These are phyloP conservation scores for Strobilomyces confusus DNA, from an alignment of 768 basidiomycete species.

Conservation along the genomic window DNA sequence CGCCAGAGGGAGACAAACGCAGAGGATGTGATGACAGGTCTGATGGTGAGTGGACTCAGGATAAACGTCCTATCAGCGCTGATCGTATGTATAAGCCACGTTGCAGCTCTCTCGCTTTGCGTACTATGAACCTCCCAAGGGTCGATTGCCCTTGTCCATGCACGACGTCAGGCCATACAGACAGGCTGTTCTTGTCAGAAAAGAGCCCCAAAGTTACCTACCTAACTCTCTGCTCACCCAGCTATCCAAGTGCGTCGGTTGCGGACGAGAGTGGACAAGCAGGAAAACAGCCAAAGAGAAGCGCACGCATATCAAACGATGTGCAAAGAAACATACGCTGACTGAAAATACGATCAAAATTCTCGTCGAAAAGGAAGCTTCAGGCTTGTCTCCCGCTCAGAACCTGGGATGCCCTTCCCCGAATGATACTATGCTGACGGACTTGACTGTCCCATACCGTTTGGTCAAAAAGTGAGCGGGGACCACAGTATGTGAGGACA, in stretches of 20 bases:
- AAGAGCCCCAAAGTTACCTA: constrained; percentile 31
- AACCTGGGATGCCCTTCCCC: background rate
- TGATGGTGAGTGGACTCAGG: constrained; percentile 3
- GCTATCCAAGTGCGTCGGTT: constrained; percentile 59
- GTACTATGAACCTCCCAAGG: too few relatives aligned
- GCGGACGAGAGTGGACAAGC: constrained; percentile 64
- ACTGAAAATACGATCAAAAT: constrained; percentile 50
- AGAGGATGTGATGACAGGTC: background rate
- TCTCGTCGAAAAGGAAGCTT: constrained; percentile 50
- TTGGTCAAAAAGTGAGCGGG: constrained; percentile 38
- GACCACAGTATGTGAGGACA: too few relatives aligned
- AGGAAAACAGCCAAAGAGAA: constrained; percentile 64
- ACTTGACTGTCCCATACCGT: constrained; percentile 46
- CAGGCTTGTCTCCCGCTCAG: background rate
- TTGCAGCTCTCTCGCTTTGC: constrained; percentile 37
- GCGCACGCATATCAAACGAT: constrained; percentile 59
- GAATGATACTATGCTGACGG: constrained; percentile 41
- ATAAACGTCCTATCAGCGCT: background rate
- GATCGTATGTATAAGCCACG: background rate
- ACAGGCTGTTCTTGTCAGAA: constrained; percentile 3
- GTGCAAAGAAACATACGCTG: constrained; percentile 58
- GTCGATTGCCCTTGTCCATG: too few relatives aligned
- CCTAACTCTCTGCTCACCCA: constrained; percentile 43
- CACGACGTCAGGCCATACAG: constrained; percentile 1
- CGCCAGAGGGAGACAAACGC: background rate